phyloP scores from a whole-genome alignment of 2,329 filamentous ascomycete species.

The Diaporthe destruens region DNA sequence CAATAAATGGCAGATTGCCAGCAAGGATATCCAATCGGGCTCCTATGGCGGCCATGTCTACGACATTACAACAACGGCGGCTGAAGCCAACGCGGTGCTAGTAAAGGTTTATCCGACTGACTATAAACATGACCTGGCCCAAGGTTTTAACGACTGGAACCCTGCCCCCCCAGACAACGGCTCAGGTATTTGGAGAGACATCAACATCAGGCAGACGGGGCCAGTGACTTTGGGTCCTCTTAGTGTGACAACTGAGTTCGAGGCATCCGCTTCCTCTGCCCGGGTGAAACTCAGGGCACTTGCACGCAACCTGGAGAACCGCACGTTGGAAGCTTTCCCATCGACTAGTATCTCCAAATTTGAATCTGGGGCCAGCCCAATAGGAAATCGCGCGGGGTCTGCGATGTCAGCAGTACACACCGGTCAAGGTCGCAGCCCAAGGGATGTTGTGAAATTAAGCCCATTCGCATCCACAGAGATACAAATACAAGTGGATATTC shows the following conservation, averaged over 20 bases:
- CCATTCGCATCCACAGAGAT: conserved; percentile 50
- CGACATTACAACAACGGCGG: conserved; percentile 62
- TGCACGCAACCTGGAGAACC: conserved; percentile 56
- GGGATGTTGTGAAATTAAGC: conserved; percentile 47
- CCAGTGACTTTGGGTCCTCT: conserved; percentile 60
- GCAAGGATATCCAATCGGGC: conserved; percentile 63
- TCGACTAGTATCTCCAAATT: background rate
- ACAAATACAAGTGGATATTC: background rate
- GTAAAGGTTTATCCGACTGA: conserved; percentile 69
- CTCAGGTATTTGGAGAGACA: conserved; percentile 72
- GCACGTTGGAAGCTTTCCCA: conserved; percentile 53
- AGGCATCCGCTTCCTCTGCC: conserved; percentile 7
- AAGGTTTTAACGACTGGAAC: conserved; percentile 74
- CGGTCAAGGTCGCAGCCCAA: background rate
- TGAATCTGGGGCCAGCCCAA: background rate
- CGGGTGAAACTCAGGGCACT: conserved; percentile 51
- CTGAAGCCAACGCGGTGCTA: conserved; percentile 62
- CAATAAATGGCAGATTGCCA: conserved; percentile 66
- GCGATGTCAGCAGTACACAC: background rate
- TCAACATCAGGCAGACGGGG: conserved; percentile 68
- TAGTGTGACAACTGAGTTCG: conserved; percentile 59
- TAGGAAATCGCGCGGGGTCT: background rate
- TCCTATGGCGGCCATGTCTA: conserved; percentile 68
- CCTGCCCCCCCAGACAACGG: conserved; percentile 72
- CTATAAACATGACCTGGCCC: conserved; percentile 69